Conservation (phyloP, 176 grass and related monocot species). For the Zoysia pacifica region DNA sequence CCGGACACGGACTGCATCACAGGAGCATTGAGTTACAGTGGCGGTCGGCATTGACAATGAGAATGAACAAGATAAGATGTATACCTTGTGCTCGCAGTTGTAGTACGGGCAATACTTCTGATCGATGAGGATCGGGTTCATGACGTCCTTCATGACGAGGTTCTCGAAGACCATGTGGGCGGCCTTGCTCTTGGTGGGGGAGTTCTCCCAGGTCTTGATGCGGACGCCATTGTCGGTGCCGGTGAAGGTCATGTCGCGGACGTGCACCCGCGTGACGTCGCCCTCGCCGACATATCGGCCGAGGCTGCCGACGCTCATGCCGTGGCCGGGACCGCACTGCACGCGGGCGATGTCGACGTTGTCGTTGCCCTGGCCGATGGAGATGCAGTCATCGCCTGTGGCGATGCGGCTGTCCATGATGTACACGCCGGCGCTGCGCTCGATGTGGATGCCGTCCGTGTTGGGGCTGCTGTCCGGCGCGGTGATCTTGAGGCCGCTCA, state of each 20-base stretch:
- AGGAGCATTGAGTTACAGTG: no score
- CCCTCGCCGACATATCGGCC: slow-evolving; percentile 54
- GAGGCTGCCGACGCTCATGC: slow-evolving; percentile 70
- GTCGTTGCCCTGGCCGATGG: slow-evolving; percentile 58
- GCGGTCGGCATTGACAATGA: no score
- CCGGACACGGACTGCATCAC: slow-evolving; percentile 37
- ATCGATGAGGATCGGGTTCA: slow-evolving; percentile 75
- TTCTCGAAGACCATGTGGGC: slow-evolving; percentile 62
- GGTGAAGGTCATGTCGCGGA: slow-evolving; percentile 47
- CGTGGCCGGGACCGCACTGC: slow-evolving; percentile 68
- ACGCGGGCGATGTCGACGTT: slow-evolving; percentile 41
- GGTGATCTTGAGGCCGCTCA: slow-evolving; percentile 35
- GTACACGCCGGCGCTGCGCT: slow-evolving; percentile 42
- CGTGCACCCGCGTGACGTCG: slow-evolving; percentile 47
- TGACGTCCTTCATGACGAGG: slow-evolving; percentile 54
- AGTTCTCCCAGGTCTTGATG: slow-evolving; percentile 84
- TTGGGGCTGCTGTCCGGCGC: slow-evolving; percentile 63
- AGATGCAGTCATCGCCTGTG: slow-evolving; percentile 75
- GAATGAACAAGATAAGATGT: no score
- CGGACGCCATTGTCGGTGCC: slow-evolving; percentile 60
- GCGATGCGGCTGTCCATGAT: slow-evolving; percentile 39
- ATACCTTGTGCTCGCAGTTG: slow-evolving; percentile 40
- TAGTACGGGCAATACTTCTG: slow-evolving; percentile 72
- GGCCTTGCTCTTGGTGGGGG: slow-evolving; percentile 42
- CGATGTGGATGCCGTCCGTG: slow-evolving; percentile 77